Conservation (phyloP, 2,329 filamentous ascomycete species). For the Epichloe gansuensis region DNA sequence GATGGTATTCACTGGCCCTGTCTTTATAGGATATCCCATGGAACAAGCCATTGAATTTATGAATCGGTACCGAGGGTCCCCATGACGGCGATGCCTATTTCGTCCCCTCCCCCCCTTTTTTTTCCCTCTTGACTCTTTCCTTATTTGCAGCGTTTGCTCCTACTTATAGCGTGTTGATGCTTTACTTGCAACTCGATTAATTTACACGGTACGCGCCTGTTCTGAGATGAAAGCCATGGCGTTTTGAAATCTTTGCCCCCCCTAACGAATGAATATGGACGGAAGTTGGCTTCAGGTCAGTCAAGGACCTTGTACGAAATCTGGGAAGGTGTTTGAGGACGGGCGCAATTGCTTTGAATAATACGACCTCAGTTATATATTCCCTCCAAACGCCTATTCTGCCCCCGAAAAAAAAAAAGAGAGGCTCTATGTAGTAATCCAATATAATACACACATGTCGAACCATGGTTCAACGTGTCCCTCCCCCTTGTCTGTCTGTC, state of each 20-base stretch:
- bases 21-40: constrained; percentile 83
- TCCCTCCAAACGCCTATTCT: no score
- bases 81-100: constrained; percentile 8
- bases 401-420: neutral
- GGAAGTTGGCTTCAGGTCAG: neutral
- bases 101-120: neutral
- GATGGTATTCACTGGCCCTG: constrained; percentile 83
- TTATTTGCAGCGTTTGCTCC: constrained; percentile 2
- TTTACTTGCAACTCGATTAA: neutral
- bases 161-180: neutral
- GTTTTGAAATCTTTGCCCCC: neutral
- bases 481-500: no score
- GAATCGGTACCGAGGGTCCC: constrained; percentile 37
- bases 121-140: neutral
- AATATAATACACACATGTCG: no score
- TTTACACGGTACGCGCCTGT: constrained; percentile 2
- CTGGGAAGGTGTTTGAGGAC: neutral
- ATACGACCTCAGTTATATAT: no score
- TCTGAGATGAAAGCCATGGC: constrained; percentile 7
- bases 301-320: neutral
- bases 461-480: no score
- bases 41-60: constrained; percentile 70
- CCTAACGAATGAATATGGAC: neutral
- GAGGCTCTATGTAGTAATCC: neutral
- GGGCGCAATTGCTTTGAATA: neutral